Evolutionary conservation across 108 stramenopile genomes (phyloP).

Genomic region (Skeletonema costatum): DNA sequence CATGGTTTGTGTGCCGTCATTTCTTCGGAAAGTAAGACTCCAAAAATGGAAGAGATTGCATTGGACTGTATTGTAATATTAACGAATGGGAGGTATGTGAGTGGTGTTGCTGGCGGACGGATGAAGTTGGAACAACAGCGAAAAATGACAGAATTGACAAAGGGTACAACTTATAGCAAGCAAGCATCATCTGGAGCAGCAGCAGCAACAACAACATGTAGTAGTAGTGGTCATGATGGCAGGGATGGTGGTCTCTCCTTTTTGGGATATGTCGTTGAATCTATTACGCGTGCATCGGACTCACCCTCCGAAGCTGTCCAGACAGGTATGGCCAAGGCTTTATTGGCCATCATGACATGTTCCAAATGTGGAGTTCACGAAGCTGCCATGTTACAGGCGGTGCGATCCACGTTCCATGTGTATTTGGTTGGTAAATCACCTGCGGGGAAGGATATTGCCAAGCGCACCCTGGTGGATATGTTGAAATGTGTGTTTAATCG

Average conservation of each 20-base stretch:
- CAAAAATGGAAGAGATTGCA: conserved; percentile 64
- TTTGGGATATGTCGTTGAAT: conserved; percentile 43
- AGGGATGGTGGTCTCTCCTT: conserved; percentile 36
- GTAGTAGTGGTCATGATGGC: conserved; percentile 27
- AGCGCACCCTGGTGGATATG: conserved; percentile 91
- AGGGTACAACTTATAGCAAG: not conserved
- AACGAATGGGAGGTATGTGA: conserved; percentile 59
- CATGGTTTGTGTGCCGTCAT: conserved; percentile 35
- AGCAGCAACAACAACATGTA: too few species aligned
- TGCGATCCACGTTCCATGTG: conserved; percentile 93
- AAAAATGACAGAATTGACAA: conserved; percentile 26
- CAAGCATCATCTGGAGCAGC: not conserved
- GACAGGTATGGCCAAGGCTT: conserved; percentile 51
- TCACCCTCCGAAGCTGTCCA: conserved; percentile 60
- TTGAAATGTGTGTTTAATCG: conserved; percentile 86
- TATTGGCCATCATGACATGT: conserved; percentile 72
- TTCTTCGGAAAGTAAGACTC: conserved; percentile 47
- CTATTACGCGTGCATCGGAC: conserved; percentile 45
- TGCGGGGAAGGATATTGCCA: conserved; percentile 79
- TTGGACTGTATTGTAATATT: conserved; percentile 68
- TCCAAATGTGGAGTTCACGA: conserved; percentile 89
- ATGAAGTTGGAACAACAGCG: conserved; percentile 48
- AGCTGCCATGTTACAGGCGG: conserved; percentile 88
- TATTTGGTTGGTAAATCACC: conserved; percentile 86
- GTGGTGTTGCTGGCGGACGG: conserved; percentile 73